Base-by-base conservation (phyloP, 768 basidiomycete species). In the Scleroderma citrinum region DNA sequence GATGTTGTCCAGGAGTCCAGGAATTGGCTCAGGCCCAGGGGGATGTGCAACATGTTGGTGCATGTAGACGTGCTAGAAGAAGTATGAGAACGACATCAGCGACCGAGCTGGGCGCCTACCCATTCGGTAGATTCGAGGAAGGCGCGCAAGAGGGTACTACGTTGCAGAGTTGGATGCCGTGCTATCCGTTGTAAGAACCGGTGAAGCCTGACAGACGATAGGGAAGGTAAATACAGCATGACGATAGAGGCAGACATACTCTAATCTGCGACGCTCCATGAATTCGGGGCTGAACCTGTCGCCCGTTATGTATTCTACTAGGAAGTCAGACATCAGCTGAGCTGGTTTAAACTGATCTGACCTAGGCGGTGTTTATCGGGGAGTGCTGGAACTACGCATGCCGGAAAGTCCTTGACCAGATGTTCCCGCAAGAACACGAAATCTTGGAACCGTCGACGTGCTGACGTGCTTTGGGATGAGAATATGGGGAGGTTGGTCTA, bases 81-180 rank as follows among this genome's bases (percentile, higher is more conserved):
- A 47, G 21, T 36, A 37, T 42, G 31, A 51, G 53, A 11, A 32
- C 35, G 44, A 17, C 12, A 46, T 47, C 24, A 30, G 40, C 19
- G 39, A 30, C 23, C 11, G 17, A 20, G 20, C 3, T 8, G 6
- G 8, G 55, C 83, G 51, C 39, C 14, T 65, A 94, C 95, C 96
- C 96, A 99, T 94, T 99, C 96, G 30, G 90, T 88, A 3, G 93
- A 95, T 64, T 92, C 90, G 50, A 98, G 85, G 73, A 99, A 99
- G 24, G 92, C 89, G 7, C 87, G 83, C n/a, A 96, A 76, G 26
- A 98, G 81, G 8, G 86, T 87, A 53, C 88, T 89, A 44, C 96
- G 78, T 65, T 95, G 92, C 12, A 99, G 74, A 2, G 90, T 97
- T 13, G 96, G 94, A 65, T 99, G 96, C 30, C 91, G 81, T n/a